A percentile compares a stretch with the other conserved stretches of the same genome.
Evolutionary conservation across 2,329 filamentous ascomycete species (phyloP).

Genomic region (Paramyrothecium sp.): DNA sequence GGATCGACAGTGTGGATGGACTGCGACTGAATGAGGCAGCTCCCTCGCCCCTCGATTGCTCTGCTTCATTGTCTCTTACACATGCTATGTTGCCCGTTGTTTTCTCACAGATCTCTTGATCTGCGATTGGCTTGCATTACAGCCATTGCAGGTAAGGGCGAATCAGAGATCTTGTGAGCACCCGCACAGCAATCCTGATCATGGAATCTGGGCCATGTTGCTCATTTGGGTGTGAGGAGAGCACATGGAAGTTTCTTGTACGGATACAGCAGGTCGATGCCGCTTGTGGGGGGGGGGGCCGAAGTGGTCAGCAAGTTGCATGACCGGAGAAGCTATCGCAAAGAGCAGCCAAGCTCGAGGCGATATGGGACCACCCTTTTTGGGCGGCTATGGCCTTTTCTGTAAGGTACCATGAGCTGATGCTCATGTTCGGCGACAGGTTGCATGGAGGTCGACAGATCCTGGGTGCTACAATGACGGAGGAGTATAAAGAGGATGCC

Average conservation of each 20-base stretch:
- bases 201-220: background rate
- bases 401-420: background rate
- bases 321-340: too few species aligned
- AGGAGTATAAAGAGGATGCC: background rate
- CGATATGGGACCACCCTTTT: background rate
- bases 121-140: too few species aligned
- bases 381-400: background rate
- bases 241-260: background rate
- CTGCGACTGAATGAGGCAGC: background rate
- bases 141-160: too few species aligned
- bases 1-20: background rate
- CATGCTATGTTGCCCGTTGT: background rate
- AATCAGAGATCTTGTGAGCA: background rate
- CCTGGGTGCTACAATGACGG: background rate
- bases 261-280: background rate
- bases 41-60: background rate
- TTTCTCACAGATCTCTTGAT: too few species aligned
- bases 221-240: background rate
- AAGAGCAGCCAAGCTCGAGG: too few species aligned
- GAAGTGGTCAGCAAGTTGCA: too few species aligned
- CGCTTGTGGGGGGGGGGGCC: background rate
- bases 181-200: background rate
- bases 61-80: background rate
- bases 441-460: background rate
- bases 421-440: background rate